Evolutionary conservation across 1,284 basidiomycete genomes (phyloP).

Genomic region (Cerioporus squamosus): DNA sequence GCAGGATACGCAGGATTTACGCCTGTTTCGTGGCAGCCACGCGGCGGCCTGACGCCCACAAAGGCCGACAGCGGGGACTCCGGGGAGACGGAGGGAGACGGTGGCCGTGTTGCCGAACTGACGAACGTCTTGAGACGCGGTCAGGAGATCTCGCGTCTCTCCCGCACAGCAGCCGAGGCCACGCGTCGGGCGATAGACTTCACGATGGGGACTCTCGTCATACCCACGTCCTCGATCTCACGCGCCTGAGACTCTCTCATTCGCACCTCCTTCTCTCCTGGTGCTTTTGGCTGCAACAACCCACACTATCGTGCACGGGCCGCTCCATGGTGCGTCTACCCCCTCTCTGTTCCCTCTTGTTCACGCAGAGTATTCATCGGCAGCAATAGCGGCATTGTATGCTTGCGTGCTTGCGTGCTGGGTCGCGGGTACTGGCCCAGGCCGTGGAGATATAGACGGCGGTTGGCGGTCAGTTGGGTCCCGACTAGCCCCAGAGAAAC

Average conservation of each 20-base stretch:
- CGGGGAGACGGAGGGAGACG: too few species aligned
- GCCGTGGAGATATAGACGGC: not conserved
- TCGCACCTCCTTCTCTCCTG: not conserved
- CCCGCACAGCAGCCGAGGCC: slow-evolving; percentile 5
- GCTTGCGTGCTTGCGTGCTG: too few species aligned
- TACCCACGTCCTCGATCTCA: not conserved
- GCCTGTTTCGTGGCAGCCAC: too few species aligned
- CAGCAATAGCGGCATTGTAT: too few species aligned
- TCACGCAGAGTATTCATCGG: not conserved
- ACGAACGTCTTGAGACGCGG: slow-evolving; percentile 5
- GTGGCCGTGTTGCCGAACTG: not conserved
- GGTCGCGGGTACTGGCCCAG: not conserved
- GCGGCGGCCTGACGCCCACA: too few species aligned
- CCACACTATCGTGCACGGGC: not conserved
- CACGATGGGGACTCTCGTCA: not conserved
- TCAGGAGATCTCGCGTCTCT: not conserved
- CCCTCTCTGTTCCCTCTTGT: not conserved
- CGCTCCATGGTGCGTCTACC: slow-evolving; percentile 5
- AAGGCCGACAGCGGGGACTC: too few species aligned
- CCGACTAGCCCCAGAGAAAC: not conserved
- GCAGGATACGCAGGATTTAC: too few species aligned
- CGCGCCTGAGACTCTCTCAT: not conserved
- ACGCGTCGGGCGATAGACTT: slow-evolving; percentile 4
- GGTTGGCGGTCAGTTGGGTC: not conserved
- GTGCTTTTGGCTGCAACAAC: not conserved